Evolutionary conservation across 75 land plant species (phyloP), one percentile per base, ranked within the genome.

Genomic region (Cryptomeria japonica): DNA sequence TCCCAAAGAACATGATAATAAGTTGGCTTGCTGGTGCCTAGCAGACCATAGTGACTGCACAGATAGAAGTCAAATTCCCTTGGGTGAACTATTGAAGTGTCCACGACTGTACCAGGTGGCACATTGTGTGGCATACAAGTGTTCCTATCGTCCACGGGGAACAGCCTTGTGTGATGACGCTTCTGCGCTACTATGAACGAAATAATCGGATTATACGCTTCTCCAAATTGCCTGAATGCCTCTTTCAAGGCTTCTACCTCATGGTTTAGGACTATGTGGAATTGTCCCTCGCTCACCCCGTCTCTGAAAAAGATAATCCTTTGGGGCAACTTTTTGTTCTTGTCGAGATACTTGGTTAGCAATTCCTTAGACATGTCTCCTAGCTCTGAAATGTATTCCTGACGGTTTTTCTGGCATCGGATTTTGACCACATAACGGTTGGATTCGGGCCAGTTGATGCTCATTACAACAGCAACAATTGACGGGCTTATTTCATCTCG

Each of bases 21-120:
- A 0, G 92, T 91, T 18, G 95, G 91, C 92, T 90, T 92, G 89
- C 95, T 94, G 0, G 95, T 94, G 16, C 95, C 95, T 72, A 93
- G 56, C 8, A 88, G 47, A 12, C 95, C 95, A 73, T 90, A 85
- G 53, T 94, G 95, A 36, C 94, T 94, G 88, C 93, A 93, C 10
- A 91, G 88, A 56, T 90, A 94, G 80, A 94, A 94, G 46, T 94
- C 94, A 86, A 91, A 92, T 84, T 94, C 93, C 51, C 85, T 68
- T 8, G 93, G 94, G 53, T 94, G 91, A 3, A 93, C 93, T 49
- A 94, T 88, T 2, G 2, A 51, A 1, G 90, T 89, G 72, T 94
- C 95, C 31, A 94, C 94, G 14, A 94, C 94, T 16, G 95, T 94
- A 5, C 95, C 95, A 18, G 95, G 94, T 5, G 87, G 79, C 13